Evolutionary conservation across 257 asterid genomes (phyloP).

Genomic region (Dorcoceras hygrometricum): DNA sequence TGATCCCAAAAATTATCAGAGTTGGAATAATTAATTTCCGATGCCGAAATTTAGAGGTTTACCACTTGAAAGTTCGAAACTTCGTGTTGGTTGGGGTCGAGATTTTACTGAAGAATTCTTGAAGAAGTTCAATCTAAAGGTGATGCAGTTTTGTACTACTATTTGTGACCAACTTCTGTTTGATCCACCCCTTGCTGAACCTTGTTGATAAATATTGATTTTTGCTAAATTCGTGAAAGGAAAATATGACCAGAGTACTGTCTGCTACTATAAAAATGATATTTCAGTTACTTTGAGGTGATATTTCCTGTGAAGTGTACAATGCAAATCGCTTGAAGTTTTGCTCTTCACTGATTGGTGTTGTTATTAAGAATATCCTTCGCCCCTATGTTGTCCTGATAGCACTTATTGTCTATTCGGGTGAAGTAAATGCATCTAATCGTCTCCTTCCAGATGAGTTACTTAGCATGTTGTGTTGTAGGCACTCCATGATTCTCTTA

Average conservation of each 20-base stretch:
- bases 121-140: conserved; percentile 69
- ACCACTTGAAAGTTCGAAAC: too few species aligned
- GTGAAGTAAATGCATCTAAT: too few species aligned
- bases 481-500: too few species aligned
- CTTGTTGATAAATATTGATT: not conserved
- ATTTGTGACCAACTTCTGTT: conserved; percentile 2
- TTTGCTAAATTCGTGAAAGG: not conserved
- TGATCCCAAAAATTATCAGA: too few species aligned
- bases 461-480: too few species aligned
- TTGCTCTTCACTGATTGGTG: not conserved
- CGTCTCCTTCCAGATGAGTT: too few species aligned
- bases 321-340: conserved; percentile 3
- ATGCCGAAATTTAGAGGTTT: too few species aligned
- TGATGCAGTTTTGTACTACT: conserved; percentile 27
- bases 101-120: conserved; percentile 95
- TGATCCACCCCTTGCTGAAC: conserved; percentile 3
- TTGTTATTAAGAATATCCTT: not conserved
- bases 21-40: too few species aligned
- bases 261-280: conserved; percentile 8
- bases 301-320: not conserved
- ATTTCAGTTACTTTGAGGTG: not conserved
- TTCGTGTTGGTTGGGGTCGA: too few species aligned
- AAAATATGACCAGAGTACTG: not conserved
- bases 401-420: not conserved
- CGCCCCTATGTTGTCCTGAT: not conserved